Evolutionary conservation across 495 filamentous ascomycete genomes (phyloP), one percentile per base, ranked within the genome.

Genomic region (Podospora tetraspora): DNA sequence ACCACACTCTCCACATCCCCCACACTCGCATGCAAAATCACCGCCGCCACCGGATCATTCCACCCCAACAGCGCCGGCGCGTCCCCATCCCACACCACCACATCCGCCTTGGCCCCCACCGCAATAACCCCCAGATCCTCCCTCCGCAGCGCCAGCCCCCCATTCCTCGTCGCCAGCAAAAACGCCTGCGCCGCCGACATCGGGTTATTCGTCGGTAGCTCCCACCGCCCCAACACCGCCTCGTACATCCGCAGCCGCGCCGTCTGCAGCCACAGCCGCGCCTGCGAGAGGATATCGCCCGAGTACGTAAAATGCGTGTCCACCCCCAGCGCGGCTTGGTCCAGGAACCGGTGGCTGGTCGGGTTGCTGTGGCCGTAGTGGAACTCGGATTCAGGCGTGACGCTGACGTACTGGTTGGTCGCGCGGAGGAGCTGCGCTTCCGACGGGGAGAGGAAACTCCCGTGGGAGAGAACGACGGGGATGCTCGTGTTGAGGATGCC

Each of bases 101-200:
- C 59, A 62, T 86, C 83, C 1, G 83, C 83, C 66, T 81, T 81
- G 1, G 81, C 79, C 8, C 82, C 83, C 1, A 75, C 76, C 9
- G 66, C 72, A 62, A 86, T 75, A 12, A 78, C 77, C 62, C 84
- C 84, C 0, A 86, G 61, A 71, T 86, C 84, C 3, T 75, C 71
- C 1, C 81, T 71, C 10, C 78, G 66, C n/a, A 85, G 71, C 6
- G 84, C 82, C 21, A 79, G 75, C 8, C 72, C 84, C 56, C 84
- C 84, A 25, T 81, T 71, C 0, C 82, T 73, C 12, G 84, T 86
- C 7, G 80, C 81, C 16, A 86, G 72, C 19, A 84, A 67, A 73
- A 86, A 85, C 2, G 82, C 84, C 63, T 86, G 80, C 66, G 81
- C 75, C 19, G 79, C 84, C 24, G 74, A 76, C 78, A 86, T 76